A percentile compares a stretch with the other conserved stretches of the same genome.
Conservation (phyloP, 78 protist genomes). For the Dictyostelium brefeldianum region DNA sequence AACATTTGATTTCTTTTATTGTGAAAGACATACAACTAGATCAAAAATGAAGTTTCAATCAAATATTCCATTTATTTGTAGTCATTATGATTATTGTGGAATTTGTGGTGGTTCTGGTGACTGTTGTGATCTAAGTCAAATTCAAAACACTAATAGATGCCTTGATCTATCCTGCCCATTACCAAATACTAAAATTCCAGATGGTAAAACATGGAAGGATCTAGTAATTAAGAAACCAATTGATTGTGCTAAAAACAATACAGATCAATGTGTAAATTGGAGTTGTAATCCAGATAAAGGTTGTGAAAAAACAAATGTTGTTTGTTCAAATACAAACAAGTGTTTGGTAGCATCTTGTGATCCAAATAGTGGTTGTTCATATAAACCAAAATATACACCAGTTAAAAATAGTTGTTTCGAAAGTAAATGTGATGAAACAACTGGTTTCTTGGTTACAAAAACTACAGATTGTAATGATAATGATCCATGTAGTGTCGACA, state of each 20-base stretch:
- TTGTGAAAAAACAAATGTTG: too few relatives aligned
- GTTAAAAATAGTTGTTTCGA: neutral
- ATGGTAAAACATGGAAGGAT: too few relatives aligned
- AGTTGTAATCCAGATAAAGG: too few relatives aligned
- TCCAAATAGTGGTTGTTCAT: neutral
- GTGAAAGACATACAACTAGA: constrained; percentile 77
- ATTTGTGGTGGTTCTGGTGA: constrained; percentile 48
- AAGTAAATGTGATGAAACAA: neutral
- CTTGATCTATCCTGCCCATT: constrained; percentile 28
- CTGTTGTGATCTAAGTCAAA: neutral
- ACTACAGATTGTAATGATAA: neutral
- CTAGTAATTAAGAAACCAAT: too few relatives aligned
- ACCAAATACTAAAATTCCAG: neutral
- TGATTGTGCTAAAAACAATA: too few relatives aligned
- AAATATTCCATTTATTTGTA: constrained; percentile 31
- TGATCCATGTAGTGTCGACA: neutral
- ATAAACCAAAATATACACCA: neutral
- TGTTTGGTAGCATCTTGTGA: neutral
- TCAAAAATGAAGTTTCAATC: constrained; percentile 51
- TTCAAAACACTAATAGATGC: neutral
- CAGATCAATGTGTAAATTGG: too few relatives aligned
- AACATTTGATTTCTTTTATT: constrained; percentile 79
- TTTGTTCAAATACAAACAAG: too few relatives aligned
- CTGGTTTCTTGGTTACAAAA: neutral
- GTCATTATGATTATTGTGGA: constrained; percentile 49